These are phyloP conservation scores for Guadua angustifolia DNA, from an alignment of 176 grass and related monocot species.

Conservation along the genomic window DNA sequence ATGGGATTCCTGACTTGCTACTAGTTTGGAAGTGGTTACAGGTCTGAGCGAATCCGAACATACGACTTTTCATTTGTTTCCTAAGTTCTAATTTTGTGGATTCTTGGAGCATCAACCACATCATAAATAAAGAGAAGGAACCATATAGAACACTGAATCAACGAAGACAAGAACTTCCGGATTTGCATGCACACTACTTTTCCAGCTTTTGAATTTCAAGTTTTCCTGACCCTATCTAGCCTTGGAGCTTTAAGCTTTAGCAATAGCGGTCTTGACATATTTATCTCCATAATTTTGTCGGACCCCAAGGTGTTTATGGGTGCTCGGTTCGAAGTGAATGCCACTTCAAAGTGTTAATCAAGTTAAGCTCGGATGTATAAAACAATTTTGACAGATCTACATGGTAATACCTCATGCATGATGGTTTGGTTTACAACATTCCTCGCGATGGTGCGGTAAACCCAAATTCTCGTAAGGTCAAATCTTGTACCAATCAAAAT, in stretches of 20 bases:
- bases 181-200: neutral
- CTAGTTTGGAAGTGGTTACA: slow-evolving; percentile 87
- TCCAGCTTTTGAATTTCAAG: neutral
- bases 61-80: slow-evolving; percentile 84
- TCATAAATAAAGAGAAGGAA: neutral
- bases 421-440: no score
- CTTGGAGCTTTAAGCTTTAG: neutral
- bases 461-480: no score
- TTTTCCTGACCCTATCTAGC: neutral
- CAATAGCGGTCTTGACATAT: neutral
- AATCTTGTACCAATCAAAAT: no score
- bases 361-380: neutral
- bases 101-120: neutral
- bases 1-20: neutral
- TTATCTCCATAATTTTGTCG: neutral
- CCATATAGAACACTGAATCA: neutral
- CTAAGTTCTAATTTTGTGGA: neutral
- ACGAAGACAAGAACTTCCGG: neutral
- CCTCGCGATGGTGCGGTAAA: no score
- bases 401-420: no score
- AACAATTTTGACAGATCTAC: no score
- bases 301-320: neutral
- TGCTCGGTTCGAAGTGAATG: neutral
- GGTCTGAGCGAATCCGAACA: slow-evolving; percentile 84
- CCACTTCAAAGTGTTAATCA: neutral